Evolutionary conservation across 179 eudicot species (phyloP).

Genomic region (Beta macrorhiza): DNA sequence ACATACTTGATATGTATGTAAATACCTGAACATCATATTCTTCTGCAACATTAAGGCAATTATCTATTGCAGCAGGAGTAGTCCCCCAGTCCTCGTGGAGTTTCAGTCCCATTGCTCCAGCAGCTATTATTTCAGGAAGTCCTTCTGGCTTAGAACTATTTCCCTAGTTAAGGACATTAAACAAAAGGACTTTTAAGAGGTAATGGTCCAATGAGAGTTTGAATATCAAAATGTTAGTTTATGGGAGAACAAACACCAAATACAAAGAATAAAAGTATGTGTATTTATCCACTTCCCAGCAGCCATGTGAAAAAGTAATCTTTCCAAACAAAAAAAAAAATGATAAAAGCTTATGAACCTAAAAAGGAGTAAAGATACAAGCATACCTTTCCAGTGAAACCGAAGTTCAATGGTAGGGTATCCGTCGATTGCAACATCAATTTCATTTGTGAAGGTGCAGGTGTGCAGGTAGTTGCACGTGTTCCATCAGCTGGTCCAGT

Average conservation of each 20-base stretch:
- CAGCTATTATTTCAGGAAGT: slow-evolving; percentile 76
- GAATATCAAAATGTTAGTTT: neutral
- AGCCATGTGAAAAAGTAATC: neutral
- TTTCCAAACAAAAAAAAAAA: neutral
- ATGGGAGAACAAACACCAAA: neutral
- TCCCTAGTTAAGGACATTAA: slow-evolving; percentile 47
- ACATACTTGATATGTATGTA: neutral
- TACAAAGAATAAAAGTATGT: neutral
- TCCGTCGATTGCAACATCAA: slow-evolving; percentile 87
- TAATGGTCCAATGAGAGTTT: neutral
- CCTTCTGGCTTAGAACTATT: slow-evolving; percentile 82
- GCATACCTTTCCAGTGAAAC: slow-evolving; percentile 92
- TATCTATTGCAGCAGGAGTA: slow-evolving; percentile 92
- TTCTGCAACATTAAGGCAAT: slow-evolving; percentile 80
- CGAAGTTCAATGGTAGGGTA: slow-evolving; percentile 87
- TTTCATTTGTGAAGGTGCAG: slow-evolving; percentile 75
- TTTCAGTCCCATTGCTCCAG: slow-evolving; percentile 98
- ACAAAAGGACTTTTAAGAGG: neutral
- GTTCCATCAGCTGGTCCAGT: slow-evolving; percentile 97
- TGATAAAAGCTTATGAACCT: slow-evolving; percentile 3
- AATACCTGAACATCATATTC: slow-evolving; percentile 80
- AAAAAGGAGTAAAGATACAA: neutral
- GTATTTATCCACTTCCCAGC: neutral
- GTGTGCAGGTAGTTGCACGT: slow-evolving; percentile 97
- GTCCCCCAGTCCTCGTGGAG: slow-evolving; percentile 99